Base-by-base conservation (phyloP, 1,284 basidiomycete genomes). In the Leccinum fuscescens region DNA sequence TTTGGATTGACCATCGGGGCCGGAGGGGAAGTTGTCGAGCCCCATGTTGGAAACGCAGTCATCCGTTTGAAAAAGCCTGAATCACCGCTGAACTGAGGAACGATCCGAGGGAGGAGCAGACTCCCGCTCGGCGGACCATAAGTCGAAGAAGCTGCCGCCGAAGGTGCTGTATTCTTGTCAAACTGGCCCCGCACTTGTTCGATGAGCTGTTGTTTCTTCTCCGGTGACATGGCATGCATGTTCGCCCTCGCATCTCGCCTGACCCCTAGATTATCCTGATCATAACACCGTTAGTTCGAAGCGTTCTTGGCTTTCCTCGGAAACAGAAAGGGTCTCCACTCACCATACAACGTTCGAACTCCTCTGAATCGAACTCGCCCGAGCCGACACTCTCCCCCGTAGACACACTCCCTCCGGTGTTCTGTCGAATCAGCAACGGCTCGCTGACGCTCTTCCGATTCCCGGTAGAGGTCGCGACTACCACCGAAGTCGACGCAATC, bases 161-260 rank as follows among this genome's bases (percentile, higher is more conserved):
- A 77, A 66, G 48, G 35, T 27, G 46, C 17, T 14, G 52, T 61
- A 17, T 74, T 64, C 55, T 66, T 74, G 14, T 68, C 57, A 65
- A 64, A 14, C 64, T 68, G 7, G 71, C 68, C 17, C 74, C 61
- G 72, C 54, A 59, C 78, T 71, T 88, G 86, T 31, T 79, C 76
- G 35, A 94, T 75, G 2, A 95, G 74, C 65, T 87, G 89, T 51
- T 80, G 81, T 74, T 92, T 92, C 67, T 89, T 85, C 57, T 89
- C 84, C 6, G 74, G 63, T 0, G 90, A 76, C 14, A 95, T 74
- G 4, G 82, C 76, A 60, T 86, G 79, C 86, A 94, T 90, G 1
- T 80, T 82, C 6, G 78, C 78, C 50, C 90, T 82, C 65, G 85
- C 85, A 1, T 84, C 80, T 14, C 85, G 89, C 70, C 90, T 92